Percentiles rank a stretch among this genome's conserved stretches.
Conservation (phyloP, 768 basidiomycete species). For the Podaxis mareebaensis region DNA sequence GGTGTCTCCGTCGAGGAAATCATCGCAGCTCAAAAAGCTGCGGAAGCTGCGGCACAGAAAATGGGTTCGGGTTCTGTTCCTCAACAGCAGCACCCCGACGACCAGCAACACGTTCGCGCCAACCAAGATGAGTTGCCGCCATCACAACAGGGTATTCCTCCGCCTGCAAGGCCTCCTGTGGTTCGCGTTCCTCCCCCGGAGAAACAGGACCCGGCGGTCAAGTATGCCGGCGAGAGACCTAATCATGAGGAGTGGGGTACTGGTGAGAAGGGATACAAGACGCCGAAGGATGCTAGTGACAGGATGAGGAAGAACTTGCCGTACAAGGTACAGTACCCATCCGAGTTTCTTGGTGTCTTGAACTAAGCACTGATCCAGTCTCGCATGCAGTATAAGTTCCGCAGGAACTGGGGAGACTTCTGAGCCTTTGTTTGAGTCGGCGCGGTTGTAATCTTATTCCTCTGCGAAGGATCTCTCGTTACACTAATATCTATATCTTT, state of each 20-base stretch:
- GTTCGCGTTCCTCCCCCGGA: conserved; percentile 63
- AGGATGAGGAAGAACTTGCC: conserved; percentile 83
- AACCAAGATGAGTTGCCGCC: not conserved
- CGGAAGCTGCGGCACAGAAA: conserved; percentile 17
- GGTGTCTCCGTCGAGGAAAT: conserved; percentile 78
- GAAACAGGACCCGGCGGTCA: conserved; percentile 65
- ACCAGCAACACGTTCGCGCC: not conserved
- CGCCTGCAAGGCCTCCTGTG: conserved; percentile 47
- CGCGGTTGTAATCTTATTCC: conserved; percentile 16
- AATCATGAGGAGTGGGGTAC: conserved; percentile 73
- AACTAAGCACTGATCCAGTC: conserved; percentile 48
- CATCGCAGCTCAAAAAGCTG: conserved; percentile 32
- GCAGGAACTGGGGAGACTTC: conserved; percentile 86
- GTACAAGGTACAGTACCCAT: conserved; percentile 68
- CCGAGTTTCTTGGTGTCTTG: conserved; percentile 13
- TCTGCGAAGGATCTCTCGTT: not conserved
- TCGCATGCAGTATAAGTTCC: conserved; percentile 87
- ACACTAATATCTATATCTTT: not conserved
- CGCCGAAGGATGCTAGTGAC: conserved; percentile 72
- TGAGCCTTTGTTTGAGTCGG: conserved; percentile 31
- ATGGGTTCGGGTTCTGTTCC: conserved; percentile 11
- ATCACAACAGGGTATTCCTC: conserved; percentile 14
- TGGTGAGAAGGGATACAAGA: conserved; percentile 68
- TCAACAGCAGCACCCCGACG: conserved; percentile 18
- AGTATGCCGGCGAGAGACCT: conserved; percentile 56